Percentiles rank a stretch among this genome's conserved stretches.
Conservation (phyloP, 2,329 filamentous ascomycete genomes). For the Seiridium unicorne region DNA sequence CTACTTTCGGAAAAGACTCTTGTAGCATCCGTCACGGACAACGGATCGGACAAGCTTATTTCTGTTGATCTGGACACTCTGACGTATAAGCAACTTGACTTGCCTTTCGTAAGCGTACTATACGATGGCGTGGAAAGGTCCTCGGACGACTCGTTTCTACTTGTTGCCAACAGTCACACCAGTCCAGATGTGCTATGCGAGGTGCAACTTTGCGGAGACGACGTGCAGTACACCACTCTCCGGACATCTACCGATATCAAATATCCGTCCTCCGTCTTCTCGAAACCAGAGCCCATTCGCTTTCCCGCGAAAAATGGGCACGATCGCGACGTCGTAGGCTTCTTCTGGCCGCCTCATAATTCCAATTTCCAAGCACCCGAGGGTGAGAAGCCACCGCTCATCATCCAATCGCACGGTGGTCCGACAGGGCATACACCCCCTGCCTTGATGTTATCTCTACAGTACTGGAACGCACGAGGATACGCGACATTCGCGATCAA, state of each 20-base stretch:
- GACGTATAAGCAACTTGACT: conserved; percentile 26
- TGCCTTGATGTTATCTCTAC: conserved; percentile 41
- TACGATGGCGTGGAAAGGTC: conserved; percentile 32
- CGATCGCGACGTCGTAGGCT: conserved; percentile 37
- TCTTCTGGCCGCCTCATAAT: conserved; percentile 49
- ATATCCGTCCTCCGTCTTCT: conserved; percentile 30
- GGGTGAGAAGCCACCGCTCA: conserved; percentile 42
- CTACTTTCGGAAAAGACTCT: conserved; percentile 33
- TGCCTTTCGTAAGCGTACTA: conserved; percentile 28
- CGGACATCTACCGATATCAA: conserved; percentile 31
- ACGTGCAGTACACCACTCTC: conserved; percentile 23
- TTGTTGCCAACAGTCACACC: conserved; percentile 33
- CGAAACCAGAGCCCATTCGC: conserved; percentile 33
- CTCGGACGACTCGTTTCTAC: conserved; percentile 32
- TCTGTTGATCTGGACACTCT: conserved; percentile 34
- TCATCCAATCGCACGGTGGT: conserved; percentile 50
- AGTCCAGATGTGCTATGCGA: conserved; percentile 32
- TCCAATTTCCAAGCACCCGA: conserved; percentile 35
- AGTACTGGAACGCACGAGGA: conserved; percentile 54
- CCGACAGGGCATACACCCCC: conserved; percentile 43
- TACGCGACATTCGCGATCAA: conserved; percentile 51
- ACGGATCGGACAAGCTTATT: conserved; percentile 33
- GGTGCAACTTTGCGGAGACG: conserved; percentile 25
- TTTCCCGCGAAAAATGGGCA: conserved; percentile 20
- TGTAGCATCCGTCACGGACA: conserved; percentile 29